phyloP scores from a whole-genome alignment of 768 basidiomycete species.

The Boletus vinaceobasis region DNA sequence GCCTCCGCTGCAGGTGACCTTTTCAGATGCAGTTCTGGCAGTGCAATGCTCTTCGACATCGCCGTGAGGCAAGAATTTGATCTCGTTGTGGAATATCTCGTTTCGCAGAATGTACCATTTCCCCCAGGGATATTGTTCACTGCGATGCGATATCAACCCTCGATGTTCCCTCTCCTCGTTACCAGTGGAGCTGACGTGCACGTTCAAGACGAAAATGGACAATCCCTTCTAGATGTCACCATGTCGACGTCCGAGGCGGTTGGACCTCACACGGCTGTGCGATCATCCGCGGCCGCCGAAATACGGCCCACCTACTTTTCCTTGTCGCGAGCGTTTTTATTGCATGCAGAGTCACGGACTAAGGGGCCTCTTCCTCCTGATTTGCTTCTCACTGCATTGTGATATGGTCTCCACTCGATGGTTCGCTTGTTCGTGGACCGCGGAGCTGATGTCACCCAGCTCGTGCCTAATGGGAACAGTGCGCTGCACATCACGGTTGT shows the following conservation, averaged over 20 bases:
- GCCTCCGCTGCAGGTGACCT: neutral
- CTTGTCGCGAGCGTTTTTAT: neutral
- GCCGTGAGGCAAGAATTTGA: neutral
- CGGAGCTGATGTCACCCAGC: neutral
- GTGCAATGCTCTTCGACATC: neutral
- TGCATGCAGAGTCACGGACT: neutral
- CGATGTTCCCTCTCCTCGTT: neutral
- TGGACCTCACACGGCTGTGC: no score
- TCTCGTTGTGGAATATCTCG: neutral
- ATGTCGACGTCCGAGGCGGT: neutral
- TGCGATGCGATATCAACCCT: neutral
- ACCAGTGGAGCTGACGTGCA: neutral
- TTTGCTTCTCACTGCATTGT: neutral
- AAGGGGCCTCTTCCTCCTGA: neutral
- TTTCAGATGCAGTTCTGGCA: neutral
- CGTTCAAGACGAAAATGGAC: neutral
- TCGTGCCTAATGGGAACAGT: neutral
- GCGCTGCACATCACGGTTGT: neutral
- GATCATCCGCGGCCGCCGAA: neutral
- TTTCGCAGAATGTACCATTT: neutral
- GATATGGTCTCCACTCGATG: neutral
- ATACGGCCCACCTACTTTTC: neutral
- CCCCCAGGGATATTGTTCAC: neutral
- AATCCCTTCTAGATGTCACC: neutral
- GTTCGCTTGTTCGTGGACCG: neutral